Percentiles rank a stretch among this genome's conserved stretches.
Conservation (phyloP, 1,284 basidiomycete genomes). For the Ustilago shanxiensis region DNA sequence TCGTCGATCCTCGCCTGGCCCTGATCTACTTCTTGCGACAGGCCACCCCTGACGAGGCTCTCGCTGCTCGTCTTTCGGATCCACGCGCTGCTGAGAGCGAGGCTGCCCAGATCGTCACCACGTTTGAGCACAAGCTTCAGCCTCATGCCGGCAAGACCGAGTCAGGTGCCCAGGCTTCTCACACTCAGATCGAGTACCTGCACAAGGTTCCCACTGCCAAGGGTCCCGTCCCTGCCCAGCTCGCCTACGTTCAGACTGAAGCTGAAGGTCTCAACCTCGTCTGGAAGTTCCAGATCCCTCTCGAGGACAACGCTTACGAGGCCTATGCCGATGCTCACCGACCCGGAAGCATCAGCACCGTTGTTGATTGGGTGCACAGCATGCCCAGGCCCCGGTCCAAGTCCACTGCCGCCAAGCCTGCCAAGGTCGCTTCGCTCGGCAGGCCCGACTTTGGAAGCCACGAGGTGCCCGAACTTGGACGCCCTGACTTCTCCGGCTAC, state of each 20-base stretch:
- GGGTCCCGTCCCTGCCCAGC: slow-evolving; percentile 56
- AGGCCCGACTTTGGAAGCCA: slow-evolving; percentile 32
- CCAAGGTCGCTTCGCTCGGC: slow-evolving; percentile 23
- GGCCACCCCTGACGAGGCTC: slow-evolving; percentile 52
- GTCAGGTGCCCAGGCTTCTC: slow-evolving; percentile 40
- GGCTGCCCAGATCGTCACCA: slow-evolving; percentile 50
- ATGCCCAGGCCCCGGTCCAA: slow-evolving; percentile 41
- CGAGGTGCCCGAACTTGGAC: slow-evolving; percentile 45
- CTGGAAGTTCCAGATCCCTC: slow-evolving; percentile 60
- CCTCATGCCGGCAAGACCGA: slow-evolving; percentile 49
- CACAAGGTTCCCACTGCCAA: slow-evolving; percentile 60
- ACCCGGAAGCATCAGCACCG: slow-evolving; percentile 53
- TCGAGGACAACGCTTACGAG: slow-evolving; percentile 62
- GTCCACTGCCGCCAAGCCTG: slow-evolving; percentile 15
- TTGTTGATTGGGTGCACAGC: slow-evolving; percentile 60
- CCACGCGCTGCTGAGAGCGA: slow-evolving; percentile 36
- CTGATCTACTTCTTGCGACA: slow-evolving; percentile 55
- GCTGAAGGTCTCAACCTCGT: slow-evolving; percentile 49
- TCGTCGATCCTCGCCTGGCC: slow-evolving; percentile 58
- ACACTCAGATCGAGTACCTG: slow-evolving; percentile 53
- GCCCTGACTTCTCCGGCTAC: slow-evolving; percentile 52
- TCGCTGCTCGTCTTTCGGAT: slow-evolving; percentile 48
- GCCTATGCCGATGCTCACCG: slow-evolving; percentile 57
- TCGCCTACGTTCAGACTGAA: slow-evolving; percentile 57
- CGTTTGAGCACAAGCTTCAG: slow-evolving; percentile 58